Percentiles rank a stretch among this genome's conserved stretches.
phyloP scores from a whole-genome alignment of 1,139 yeast genomes.

The Sugiyamaella neomexicana region DNA sequence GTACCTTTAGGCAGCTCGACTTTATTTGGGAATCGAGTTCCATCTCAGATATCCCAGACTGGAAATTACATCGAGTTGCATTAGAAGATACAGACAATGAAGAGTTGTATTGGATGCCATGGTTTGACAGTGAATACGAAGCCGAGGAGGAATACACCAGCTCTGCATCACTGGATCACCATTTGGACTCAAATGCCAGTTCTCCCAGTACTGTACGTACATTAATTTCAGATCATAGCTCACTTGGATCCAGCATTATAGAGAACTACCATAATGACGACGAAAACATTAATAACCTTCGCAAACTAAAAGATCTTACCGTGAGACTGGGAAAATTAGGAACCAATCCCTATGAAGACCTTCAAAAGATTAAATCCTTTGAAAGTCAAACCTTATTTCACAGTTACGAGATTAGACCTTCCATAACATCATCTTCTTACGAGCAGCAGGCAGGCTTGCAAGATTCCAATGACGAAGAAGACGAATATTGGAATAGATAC shows the following conservation, averaged over 20 bases:
- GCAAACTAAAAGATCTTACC: slow-evolving; percentile 7
- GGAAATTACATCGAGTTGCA: slow-evolving; percentile 30
- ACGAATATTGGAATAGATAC: slow-evolving; percentile 25
- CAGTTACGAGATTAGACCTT: slow-evolving; percentile 7
- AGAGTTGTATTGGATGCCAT: slow-evolving; percentile 34
- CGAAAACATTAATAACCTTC: slow-evolving; percentile 4
- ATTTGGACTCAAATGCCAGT: not conserved
- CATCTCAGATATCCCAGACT: slow-evolving; percentile 23
- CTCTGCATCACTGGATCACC: slow-evolving; percentile 12
- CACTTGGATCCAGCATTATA: slow-evolving; percentile 11
- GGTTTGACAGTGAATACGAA: slow-evolving; percentile 26
- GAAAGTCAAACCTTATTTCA: not conserved
- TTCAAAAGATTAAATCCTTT: not conserved
- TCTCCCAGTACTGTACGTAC: not conserved
- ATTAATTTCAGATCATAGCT: slow-evolving; percentile 3
- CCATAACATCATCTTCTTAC: not conserved
- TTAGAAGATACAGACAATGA: slow-evolving; percentile 34
- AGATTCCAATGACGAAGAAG: slow-evolving; percentile 18
- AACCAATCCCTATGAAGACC: slow-evolving; percentile 3
- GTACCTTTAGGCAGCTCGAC: slow-evolving; percentile 26
- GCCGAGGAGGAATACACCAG: slow-evolving; percentile 31
- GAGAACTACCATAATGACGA: slow-evolving; percentile 9
- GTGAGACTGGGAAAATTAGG: slow-evolving; percentile 9
- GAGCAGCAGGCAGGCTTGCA: not conserved
- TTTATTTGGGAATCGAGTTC: slow-evolving; percentile 35